Base-by-base conservation (phyloP, 345 rosid genomes). In the Arabidopsis thaliana region DNA sequence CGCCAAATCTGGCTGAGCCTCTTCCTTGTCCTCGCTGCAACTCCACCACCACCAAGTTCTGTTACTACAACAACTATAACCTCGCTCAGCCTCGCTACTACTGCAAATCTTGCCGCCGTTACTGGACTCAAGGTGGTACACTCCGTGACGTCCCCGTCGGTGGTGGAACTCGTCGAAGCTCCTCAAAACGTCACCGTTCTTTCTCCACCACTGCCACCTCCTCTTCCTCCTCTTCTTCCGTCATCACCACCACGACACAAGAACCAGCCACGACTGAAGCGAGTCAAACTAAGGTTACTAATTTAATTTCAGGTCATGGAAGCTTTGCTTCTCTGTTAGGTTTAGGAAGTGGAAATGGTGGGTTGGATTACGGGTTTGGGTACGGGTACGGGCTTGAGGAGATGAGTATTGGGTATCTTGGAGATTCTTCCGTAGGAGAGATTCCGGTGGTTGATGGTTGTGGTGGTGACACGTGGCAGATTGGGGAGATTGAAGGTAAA, bases 91-190 rank as follows among this genome's bases (percentile, higher is more conserved):
- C 98, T 24, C 98, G 98, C 38, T 93, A 93, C 83, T 93, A 86
- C 85, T 93, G 98, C 80, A 93, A 93, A 82, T 78, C 95, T 23
- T 93, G 98, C 73, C 95, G 98, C 32, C 91, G 98, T 42, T 93
- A 93, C 85, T 93, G 98, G 98, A 93, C 98, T 20, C 97, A 89
- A n/a, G 98, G 98, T 45, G 98, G 98, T 59, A 87, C 97, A 13
- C 96, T 91, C 63, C 85, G 98, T 4, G 97, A 93, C 80, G 89
- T 93, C 20, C 98, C 98, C 11, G 68, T 93, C 57, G 98, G 98
- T 6, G 98, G 98, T 24, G 98, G 96, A 38, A 90, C 88, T 22
- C 91, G 96, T 46, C 85, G 85, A 71, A 87, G 82, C 69, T 91
- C 97, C 4, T 33, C 78, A 0, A 46, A 65, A 59, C 61, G 80